These are phyloP conservation scores for Chaetomium sp. DNA, from an alignment of 2,329 filamentous ascomycete genomes.

Conservation along the genomic window DNA sequence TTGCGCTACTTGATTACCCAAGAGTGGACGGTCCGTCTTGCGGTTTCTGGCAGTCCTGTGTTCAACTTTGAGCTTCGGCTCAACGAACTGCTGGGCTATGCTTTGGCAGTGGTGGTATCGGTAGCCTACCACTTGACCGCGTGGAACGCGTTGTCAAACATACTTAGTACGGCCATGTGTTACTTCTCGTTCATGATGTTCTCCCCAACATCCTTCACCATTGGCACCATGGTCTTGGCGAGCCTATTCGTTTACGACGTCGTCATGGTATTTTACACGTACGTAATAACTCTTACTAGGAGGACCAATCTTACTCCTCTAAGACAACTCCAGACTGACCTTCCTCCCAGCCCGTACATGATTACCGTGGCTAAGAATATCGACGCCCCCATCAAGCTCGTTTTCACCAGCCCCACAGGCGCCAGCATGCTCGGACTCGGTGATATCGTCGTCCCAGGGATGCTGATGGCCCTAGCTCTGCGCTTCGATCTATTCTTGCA, in stretches of 20 bases:
- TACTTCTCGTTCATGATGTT: conserved; percentile 77
- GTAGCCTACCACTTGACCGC: conserved; percentile 62
- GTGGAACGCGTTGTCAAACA: conserved; percentile 62
- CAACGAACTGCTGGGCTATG: conserved; percentile 49
- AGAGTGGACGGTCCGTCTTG: conserved; percentile 45
- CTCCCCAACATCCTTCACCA: conserved; percentile 82
- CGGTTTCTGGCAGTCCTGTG: conserved; percentile 45
- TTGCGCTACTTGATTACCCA: conserved; percentile 44
- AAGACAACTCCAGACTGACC: conserved; percentile 17
- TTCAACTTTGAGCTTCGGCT: conserved; percentile 48
- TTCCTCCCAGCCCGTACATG: conserved; percentile 61
- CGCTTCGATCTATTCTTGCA: conserved; percentile 86
- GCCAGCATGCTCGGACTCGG: conserved; percentile 81
- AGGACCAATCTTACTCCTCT: neutral
- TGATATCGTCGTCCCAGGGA: conserved; percentile 89
- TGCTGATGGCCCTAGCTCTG: conserved; percentile 80
- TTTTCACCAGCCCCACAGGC: conserved; percentile 63
- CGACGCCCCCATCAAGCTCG: conserved; percentile 87
- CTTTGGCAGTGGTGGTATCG: conserved; percentile 48
- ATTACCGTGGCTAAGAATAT: conserved; percentile 80
- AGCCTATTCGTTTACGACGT: conserved; percentile 94
- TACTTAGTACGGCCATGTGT: conserved; percentile 80
- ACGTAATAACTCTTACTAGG: conserved; percentile 29
- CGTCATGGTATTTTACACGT: conserved; percentile 82
- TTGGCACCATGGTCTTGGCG: conserved; percentile 67